Evolutionary conservation across 352 stramenopile genomes (phyloP).

Genomic region (Phytophthora tentaculata): DNA sequence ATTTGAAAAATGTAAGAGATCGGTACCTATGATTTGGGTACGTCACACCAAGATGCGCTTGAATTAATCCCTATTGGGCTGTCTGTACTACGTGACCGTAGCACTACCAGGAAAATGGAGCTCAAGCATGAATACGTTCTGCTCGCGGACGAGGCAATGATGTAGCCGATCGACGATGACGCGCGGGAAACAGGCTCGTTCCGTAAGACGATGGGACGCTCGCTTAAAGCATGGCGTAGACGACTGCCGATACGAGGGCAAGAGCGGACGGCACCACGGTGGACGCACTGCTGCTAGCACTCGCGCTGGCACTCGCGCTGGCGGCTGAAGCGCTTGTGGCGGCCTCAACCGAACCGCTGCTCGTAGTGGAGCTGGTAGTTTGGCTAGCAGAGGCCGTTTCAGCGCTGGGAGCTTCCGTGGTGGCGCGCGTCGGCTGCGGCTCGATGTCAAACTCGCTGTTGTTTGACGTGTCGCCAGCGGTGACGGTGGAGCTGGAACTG

Average conservation of each 20-base stretch:
- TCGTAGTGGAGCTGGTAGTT: slow-evolving; percentile 23
- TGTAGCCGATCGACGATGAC: no score
- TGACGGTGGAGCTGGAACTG: slow-evolving; percentile 20
- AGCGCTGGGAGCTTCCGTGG: slow-evolving; percentile 20
- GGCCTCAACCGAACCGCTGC: slow-evolving; percentile 18
- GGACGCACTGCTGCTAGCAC: slow-evolving; percentile 29
- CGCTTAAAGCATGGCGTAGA: slow-evolving; percentile 48
- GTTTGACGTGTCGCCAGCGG: slow-evolving; percentile 22
- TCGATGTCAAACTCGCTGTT: slow-evolving; percentile 46
- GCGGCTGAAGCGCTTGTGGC: slow-evolving; percentile 18
- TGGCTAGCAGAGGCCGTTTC: slow-evolving; percentile 12
- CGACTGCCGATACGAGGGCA: slow-evolving; percentile 33
- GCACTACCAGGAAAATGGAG: no score
- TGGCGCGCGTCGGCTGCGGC: slow-evolving; percentile 38
- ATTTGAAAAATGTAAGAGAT: no score
- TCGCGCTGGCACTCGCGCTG: slow-evolving; percentile 25
- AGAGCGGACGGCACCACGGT: slow-evolving; percentile 32
- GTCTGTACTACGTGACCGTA: no score
- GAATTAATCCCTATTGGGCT: no score
- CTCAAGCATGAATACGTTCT: no score
- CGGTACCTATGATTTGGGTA: no score
- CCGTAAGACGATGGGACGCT: slow-evolving; percentile 22
- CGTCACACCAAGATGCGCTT: no score
- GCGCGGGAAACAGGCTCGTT: no score
- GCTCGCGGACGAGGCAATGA: no score